phyloP scores from a whole-genome alignment of 139 green algal genomes.

The Coelastrella sp. region DNA sequence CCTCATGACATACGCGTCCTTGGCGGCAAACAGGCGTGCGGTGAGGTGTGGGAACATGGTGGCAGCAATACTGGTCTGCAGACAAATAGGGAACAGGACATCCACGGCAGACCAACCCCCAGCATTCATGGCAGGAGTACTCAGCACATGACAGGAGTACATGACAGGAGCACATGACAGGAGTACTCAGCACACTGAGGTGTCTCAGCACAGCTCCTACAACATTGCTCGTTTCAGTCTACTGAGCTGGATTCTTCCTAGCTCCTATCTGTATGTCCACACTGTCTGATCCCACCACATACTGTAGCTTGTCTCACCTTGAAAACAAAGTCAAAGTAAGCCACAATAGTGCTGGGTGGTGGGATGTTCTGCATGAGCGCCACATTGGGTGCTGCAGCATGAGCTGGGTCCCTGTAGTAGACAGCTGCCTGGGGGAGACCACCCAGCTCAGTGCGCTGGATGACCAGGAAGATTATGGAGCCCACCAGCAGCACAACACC shows the following conservation, averaged over 20 bases:
- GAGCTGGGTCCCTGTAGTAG: slow-evolving; percentile 37
- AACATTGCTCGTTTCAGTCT: no score
- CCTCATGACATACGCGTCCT: slow-evolving; percentile 39
- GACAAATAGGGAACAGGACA: not conserved
- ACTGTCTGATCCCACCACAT: no score
- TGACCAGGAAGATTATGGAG: slow-evolving; percentile 62
- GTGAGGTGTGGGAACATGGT: slow-evolving; percentile 67
- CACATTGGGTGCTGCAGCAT: slow-evolving; percentile 15
- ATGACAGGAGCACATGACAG: no score
- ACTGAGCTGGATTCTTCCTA: no score
- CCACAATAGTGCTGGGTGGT: slow-evolving; percentile 32
- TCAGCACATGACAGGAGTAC: no score
- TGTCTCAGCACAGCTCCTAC: no score
- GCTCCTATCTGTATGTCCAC: no score
- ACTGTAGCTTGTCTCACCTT: slow-evolving; percentile 16
- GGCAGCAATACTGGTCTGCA: slow-evolving; percentile 23
- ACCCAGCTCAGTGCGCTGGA: slow-evolving; percentile 58
- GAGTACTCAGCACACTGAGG: no score
- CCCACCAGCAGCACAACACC: slow-evolving; percentile 53
- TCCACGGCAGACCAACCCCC: no score
- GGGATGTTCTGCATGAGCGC: slow-evolving; percentile 54
- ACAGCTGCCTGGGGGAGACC: slow-evolving; percentile 45
- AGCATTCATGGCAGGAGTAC: no score
- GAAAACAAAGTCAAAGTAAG: slow-evolving; percentile 60
- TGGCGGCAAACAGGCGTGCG: slow-evolving; percentile 52